Conservation (phyloP, 768 basidiomycete genomes). For the Leccinum barrowsii region DNA sequence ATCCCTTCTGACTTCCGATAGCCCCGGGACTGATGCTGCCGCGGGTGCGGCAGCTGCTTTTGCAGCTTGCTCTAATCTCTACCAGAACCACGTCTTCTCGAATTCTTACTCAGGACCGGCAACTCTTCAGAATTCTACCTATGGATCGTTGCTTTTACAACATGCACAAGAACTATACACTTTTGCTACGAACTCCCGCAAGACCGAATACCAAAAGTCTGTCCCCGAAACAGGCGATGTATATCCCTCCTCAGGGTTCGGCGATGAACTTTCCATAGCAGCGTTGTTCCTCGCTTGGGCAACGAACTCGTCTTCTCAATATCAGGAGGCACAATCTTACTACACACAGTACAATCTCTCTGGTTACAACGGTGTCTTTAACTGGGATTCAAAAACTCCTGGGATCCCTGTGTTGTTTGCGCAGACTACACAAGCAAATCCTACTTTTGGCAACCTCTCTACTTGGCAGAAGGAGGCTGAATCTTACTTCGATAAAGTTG, state of each 20-base stretch:
- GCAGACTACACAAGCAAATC: constrained; percentile 62
- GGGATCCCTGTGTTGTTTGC: constrained; percentile 73
- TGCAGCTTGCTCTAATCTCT: constrained; percentile 80
- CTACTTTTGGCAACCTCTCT: constrained; percentile 53
- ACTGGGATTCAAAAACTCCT: constrained; percentile 86
- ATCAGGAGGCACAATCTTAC: constrained; percentile 58
- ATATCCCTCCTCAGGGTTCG: constrained; percentile 70
- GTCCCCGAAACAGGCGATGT: constrained; percentile 60
- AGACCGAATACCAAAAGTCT: constrained; percentile 63
- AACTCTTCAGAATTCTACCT: constrained; percentile 67
- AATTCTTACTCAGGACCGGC: constrained; percentile 56
- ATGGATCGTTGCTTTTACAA: constrained; percentile 61
- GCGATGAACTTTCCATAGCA: constrained; percentile 73
- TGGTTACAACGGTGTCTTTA: constrained; percentile 60
- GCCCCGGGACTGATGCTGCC: constrained; percentile 88
- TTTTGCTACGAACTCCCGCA: constrained; percentile 68
- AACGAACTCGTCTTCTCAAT: constrained; percentile 55
- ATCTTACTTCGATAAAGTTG: constrained; percentile 67
- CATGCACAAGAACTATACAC: constrained; percentile 76
- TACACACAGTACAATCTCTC: constrained; percentile 56
- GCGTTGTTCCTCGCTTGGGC: constrained; percentile 76
- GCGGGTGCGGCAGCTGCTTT: constrained; percentile 85
- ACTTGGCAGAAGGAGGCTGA: constrained; percentile 72
- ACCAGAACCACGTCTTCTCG: constrained; percentile 57
- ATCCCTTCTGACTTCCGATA: constrained; percentile 11